Evolutionary conservation across 352 stramenopile genomes (phyloP).

Genomic region (Pythium brassicae): DNA sequence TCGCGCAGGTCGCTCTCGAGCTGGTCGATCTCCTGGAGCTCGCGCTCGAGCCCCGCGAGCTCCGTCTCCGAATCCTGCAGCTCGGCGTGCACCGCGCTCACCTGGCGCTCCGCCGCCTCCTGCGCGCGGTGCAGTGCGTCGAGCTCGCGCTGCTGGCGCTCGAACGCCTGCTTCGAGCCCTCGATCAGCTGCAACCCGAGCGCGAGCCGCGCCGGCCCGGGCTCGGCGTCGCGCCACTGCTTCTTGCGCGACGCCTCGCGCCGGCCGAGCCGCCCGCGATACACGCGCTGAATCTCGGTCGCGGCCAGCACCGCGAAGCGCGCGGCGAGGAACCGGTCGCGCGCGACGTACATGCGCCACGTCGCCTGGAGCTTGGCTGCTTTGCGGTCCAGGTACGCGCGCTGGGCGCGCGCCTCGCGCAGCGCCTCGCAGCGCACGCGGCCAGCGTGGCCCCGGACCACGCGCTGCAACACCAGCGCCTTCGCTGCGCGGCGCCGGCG

Average conservation of each 20-base stretch:
- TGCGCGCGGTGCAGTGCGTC: slow-evolving; percentile 90
- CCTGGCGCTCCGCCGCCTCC: slow-evolving; percentile 82
- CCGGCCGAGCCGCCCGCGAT: slow-evolving; percentile 80
- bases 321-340: slow-evolving; percentile 58
- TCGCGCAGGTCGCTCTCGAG: slow-evolving; percentile 87
- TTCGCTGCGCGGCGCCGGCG: slow-evolving; percentile 40
- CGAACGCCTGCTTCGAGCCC: slow-evolving; percentile 90
- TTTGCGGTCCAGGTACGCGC: slow-evolving; percentile 44
- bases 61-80: slow-evolving; percentile 90
- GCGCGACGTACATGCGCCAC: slow-evolving; percentile 82
- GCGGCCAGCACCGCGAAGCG: slow-evolving; percentile 74
- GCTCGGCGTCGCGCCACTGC: slow-evolving; percentile 84
- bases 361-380: slow-evolving; percentile 84
- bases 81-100: slow-evolving; percentile 89
- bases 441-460: slow-evolving; percentile 68
- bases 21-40: slow-evolving; percentile 92
- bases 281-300: slow-evolving; percentile 89
- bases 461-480: slow-evolving; percentile 50
- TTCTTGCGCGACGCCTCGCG: slow-evolving; percentile 55
- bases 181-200: slow-evolving; percentile 91
- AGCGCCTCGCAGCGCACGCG: slow-evolving; percentile 33
- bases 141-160: slow-evolving; percentile 90
- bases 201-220: slow-evolving; percentile 85
- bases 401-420: slow-evolving; percentile 31
- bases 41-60: slow-evolving; percentile 84